Conservation (phyloP, 2,329 filamentous ascomycete genomes). For the Claviceps quebecensis region DNA sequence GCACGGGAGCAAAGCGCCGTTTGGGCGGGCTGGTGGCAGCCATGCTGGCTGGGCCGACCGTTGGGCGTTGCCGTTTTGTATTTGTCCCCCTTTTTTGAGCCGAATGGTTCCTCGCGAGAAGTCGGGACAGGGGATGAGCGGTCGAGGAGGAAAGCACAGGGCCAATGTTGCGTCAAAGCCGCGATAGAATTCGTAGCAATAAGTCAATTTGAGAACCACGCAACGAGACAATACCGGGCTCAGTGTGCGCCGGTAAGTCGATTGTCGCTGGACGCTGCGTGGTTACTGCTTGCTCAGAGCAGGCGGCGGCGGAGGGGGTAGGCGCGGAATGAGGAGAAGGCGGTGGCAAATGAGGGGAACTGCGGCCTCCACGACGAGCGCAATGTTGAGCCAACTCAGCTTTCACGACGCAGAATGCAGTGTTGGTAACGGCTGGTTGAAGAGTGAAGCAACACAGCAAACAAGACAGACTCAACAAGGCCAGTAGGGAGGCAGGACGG, state of each 20-base stretch:
- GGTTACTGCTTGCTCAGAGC: constrained; percentile 1
- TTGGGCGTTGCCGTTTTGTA: not conserved
- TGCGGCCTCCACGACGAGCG: not conserved
- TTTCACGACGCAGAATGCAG: not conserved
- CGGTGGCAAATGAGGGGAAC: not conserved
- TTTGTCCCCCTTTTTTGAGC: not conserved
- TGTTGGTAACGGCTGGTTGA: not conserved
- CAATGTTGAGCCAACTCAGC: not conserved
- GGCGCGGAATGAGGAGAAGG: not conserved
- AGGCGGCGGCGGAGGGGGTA: not conserved
- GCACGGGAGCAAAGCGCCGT: constrained; percentile 52
- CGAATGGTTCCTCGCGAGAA: no score
- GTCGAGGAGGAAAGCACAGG: no score
- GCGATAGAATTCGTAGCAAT: not conserved
- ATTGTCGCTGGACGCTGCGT: not conserved
- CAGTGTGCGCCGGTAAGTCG: not conserved
- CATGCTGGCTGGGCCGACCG: constrained; percentile 16
- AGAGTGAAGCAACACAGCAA: not conserved
- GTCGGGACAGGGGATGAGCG: no score
- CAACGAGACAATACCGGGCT: constrained; percentile 1
- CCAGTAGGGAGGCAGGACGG: not conserved
- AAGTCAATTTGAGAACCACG: not conserved
- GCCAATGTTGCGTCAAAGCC: no score
- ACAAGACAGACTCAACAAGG: not conserved
- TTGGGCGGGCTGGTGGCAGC: constrained; percentile 27